These are phyloP conservation scores for Dendrobium chrysotoxum DNA, from an alignment of 106 monocot species.

Conservation along the genomic window DNA sequence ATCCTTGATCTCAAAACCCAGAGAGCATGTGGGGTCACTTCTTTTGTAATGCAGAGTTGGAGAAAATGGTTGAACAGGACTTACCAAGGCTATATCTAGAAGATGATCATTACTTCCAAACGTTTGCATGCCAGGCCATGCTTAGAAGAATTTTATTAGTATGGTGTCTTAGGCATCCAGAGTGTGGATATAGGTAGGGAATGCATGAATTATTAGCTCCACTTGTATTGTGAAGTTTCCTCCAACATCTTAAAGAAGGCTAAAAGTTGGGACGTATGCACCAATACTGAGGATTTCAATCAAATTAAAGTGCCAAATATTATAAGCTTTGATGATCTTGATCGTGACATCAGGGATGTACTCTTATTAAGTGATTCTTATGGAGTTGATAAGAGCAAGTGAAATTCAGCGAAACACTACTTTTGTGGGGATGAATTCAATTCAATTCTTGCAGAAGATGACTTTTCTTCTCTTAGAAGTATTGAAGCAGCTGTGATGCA, in stretches of 20 bases:
- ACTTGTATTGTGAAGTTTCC: constrained; percentile 41
- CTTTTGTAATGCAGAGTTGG: constrained; percentile 84
- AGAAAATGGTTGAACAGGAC: constrained; percentile 77
- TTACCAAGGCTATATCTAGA: constrained; percentile 83
- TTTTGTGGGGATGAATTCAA: no score
- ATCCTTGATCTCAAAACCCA: constrained; percentile 78
- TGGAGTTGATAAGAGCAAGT: no score
- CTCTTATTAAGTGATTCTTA: constrained; percentile 78
- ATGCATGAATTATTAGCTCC: constrained; percentile 98
- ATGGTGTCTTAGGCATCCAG: constrained; percentile 82
- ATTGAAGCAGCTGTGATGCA: no score
- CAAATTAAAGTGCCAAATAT: constrained; percentile 12
- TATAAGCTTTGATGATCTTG: constrained; percentile 57
- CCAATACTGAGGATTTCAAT: background rate
- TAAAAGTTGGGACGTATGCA: constrained; percentile 18
- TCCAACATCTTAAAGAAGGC: constrained; percentile 37
- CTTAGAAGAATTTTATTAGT: constrained; percentile 69
- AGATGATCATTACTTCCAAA: constrained; percentile 69
- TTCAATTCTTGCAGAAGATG: no score
- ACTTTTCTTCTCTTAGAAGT: no score
- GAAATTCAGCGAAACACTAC: no score
- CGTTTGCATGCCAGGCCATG: constrained; percentile 60
- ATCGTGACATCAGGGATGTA: constrained; percentile 61
- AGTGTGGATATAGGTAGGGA: constrained; percentile 89
- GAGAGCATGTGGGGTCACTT: constrained; percentile 85